Base-by-base conservation (phyloP, 2,329 filamentous ascomycete species). In the Blastomyces silverae region DNA sequence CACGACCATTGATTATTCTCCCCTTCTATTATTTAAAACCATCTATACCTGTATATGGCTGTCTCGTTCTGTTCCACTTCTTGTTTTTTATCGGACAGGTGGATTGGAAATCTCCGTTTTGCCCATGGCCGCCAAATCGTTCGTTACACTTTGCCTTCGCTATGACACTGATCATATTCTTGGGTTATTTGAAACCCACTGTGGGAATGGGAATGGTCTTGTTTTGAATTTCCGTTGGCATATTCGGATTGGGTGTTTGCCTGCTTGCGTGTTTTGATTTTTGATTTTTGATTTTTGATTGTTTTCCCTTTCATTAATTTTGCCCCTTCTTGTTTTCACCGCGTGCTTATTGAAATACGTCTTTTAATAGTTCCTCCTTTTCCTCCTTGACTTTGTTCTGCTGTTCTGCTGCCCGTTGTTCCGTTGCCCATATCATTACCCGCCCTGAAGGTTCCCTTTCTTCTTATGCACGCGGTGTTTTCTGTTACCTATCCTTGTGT, bases 221-320 rank as follows among this genome's bases (percentile, higher is more conserved):
- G 13, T 50, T 50, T 50, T 34, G 15, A 22, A 13, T 31, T 46
- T 61, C 28, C 28, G 42, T 50, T 17, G 11, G 42, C 59, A 52
- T 61, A 52, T 50, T 31, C 42, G 44, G 34, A 59, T 61, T 50
- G 15, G 17, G 44, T 34, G 37, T 46, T 59, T 57, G 58, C n/a
- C 15, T 50, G 11, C 46, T 58, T 64, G 44, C 25, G 42, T 58
- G 50, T 55, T n/a, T 37, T 8, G 5, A 25, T 42, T 25, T 28
- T 25, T 37, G 31, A 28, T 53, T 37, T 39, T 34, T 58, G 46
- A 22, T 37, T 25, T 57, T 52, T 57, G n/a, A n/a, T n/a, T n/a
- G n/a, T n/a, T n/a, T n/a, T n/a, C n/a, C 8, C 48, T 52, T 64
- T 42, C n/a, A 15, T 44, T n/a, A n/a, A 11, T 48, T 37, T 28